Conservation (phyloP, 345 rosid genomes). For the Angophora floribunda region DNA sequence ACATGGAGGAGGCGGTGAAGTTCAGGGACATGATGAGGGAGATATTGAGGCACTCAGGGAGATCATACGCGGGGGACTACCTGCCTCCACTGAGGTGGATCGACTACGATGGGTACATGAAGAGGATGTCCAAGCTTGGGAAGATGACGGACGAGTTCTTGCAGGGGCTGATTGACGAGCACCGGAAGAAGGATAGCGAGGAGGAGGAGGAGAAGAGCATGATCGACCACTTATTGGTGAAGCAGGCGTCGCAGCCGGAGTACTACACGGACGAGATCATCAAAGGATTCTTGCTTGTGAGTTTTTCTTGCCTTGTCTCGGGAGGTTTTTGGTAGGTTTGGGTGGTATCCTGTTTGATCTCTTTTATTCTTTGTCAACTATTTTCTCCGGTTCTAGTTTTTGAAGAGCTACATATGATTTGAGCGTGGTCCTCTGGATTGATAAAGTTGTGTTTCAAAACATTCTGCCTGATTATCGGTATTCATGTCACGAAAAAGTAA, state of each 20-base stretch:
- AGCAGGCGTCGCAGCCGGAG: slow-evolving; percentile 26
- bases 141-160: slow-evolving; percentile 17
- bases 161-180: slow-evolving; percentile 39
- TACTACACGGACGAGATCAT: slow-evolving; percentile 31
- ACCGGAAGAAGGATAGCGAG: background rate
- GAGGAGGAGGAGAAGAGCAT: slow-evolving; percentile 14
- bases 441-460: background rate
- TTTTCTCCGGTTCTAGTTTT: too few species aligned
- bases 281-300: slow-evolving; percentile 25
- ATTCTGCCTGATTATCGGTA: background rate
- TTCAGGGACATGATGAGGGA: slow-evolving; percentile 29
- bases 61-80: slow-evolving; percentile 30
- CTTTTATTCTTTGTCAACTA: background rate
- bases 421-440: background rate
- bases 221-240: slow-evolving; percentile 31
- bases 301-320: background rate
- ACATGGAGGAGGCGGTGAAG: slow-evolving; percentile 14
- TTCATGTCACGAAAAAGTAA: background rate
- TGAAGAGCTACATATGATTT: background rate
- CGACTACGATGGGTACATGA: slow-evolving; percentile 8
- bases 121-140: slow-evolving; percentile 2
- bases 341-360: background rate
- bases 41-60: background rate
- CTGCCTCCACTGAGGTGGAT: slow-evolving; percentile 34
- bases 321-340: background rate